Conservation (phyloP, 1,284 basidiomycete genomes). For the Irpex sp. region DNA sequence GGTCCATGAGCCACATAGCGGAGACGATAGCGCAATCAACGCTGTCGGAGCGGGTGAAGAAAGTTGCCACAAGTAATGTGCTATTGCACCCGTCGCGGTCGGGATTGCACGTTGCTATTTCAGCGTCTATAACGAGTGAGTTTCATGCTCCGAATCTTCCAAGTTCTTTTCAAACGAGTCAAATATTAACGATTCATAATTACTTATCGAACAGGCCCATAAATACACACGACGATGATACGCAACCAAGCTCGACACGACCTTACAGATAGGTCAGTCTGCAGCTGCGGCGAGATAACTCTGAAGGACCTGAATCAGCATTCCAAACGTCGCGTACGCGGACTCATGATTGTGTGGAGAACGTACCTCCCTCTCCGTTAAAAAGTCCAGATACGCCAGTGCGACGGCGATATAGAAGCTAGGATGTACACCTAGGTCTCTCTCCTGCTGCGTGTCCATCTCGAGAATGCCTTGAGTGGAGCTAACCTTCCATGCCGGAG, state of each 20-base stretch:
- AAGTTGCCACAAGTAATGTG: not conserved
- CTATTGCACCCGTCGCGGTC: not conserved
- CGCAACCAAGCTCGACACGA: no score
- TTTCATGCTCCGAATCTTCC: not conserved
- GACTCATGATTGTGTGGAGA: not conserved
- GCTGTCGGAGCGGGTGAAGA: not conserved
- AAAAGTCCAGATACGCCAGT: conserved; percentile 70
- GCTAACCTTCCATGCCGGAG: conserved; percentile 57
- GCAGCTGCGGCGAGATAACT: conserved; percentile 26
- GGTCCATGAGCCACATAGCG: not conserved
- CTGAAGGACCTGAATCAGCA: conserved; percentile 13
- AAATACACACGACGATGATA: no score
- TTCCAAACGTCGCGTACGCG: not conserved
- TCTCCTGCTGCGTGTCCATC: conserved; percentile 53
- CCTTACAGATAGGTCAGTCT: conserved; percentile 17
- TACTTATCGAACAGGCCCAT: no score
- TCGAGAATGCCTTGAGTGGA: conserved; percentile 60
- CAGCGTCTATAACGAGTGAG: not conserved
- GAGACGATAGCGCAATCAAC: not conserved
- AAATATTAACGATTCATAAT: no score
- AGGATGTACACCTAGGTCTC: conserved; percentile 63
- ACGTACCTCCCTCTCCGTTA: conserved; percentile 71
- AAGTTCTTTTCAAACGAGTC: no score
- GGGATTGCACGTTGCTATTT: no score
- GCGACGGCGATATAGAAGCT: conserved; percentile 75